Percentiles rank a stretch among this genome's conserved stretches.
phyloP scores from a whole-genome alignment of 139 green algal genomes.

The Coelastrella sp. region DNA sequence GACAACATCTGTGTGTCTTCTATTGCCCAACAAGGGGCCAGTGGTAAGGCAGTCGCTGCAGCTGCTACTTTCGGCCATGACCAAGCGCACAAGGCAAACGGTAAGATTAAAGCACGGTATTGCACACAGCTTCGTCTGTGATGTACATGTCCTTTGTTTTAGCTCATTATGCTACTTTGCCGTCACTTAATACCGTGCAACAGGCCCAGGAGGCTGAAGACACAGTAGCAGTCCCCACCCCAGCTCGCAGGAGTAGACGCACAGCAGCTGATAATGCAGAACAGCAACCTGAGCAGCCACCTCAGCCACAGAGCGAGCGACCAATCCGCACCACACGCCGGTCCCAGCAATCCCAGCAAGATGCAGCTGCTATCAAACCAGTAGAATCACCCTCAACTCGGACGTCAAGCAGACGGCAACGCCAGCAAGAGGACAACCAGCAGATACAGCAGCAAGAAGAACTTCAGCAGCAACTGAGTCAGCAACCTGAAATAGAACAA shows the following conservation, averaged over 20 bases:
- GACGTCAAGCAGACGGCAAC: background rate
- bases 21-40: too few species aligned
- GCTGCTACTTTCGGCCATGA: too few species aligned
- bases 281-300: background rate
- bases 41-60: too few species aligned
- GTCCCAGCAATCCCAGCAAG: background rate
- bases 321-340: background rate
- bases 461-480: constrained; percentile 2
- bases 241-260: background rate
- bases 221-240: background rate
- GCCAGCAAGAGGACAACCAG: background rate
- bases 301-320: background rate
- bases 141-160: too few species aligned
- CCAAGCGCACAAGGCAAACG: too few species aligned
- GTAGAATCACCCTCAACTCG: background rate
- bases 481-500: background rate
- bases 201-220: background rate
- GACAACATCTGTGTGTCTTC: too few species aligned
- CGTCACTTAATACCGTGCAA: too few species aligned
- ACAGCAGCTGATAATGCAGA: background rate
- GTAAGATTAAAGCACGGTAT: too few species aligned
- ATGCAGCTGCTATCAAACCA: constrained; percentile 15
- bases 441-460: constrained; percentile 22
- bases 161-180: too few species aligned
- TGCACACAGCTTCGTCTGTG: too few species aligned